Base-by-base conservation (phyloP, 352 stramenopile genomes). In the Phytophthora brassicae region DNA sequence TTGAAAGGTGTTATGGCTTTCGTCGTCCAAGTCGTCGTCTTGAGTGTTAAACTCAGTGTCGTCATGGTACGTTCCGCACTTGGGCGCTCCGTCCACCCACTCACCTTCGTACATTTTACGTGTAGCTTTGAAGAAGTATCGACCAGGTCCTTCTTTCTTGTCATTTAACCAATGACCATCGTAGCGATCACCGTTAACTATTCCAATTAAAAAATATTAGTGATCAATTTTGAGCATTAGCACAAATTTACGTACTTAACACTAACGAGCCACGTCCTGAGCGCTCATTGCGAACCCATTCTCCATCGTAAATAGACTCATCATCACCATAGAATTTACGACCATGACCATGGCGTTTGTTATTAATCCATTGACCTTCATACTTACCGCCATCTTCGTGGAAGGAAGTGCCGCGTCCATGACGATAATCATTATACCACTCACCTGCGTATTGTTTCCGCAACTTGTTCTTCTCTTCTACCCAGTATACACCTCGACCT, bases 31-130 rank as follows among this genome's bases (percentile, higher is more conserved):
- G 16, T 68, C 52, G 24, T 84, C 73, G 29, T 64, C 62, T 2
- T 76, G 68, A 14, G 58, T 22, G 36, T 82, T 74, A 29, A 42
- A 66, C 38, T 72, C 64, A 0, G 66, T 51, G 42, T 74, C 64
- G 56, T 88, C 73, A 49, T 75, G 64, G 60, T 89, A 91, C 3
- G 72, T 86, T 2, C 90, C 90, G 54, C 88, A 96, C 39, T 89
- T 79, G 0, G 90, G 83, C 0, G 75, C 68, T 17, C 71, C 89
- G 28, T 88, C 77, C 13, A 88, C 81, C 91, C 91, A 97, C 64
- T 97, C 86, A 29, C 88, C 91, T 70, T 96, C 84, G 72, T 97
- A 97, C 44, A 93, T 72, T 50, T 94, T 94, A 46, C 78, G 68
- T 7, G 84, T 95, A 2, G 70, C 76, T 56, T 87, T 89, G 68